Percentiles rank a stretch among this genome's conserved stretches.
Conservation (phyloP, 495 filamentous ascomycete genomes). For the Corynascus novoguineensis region DNA sequence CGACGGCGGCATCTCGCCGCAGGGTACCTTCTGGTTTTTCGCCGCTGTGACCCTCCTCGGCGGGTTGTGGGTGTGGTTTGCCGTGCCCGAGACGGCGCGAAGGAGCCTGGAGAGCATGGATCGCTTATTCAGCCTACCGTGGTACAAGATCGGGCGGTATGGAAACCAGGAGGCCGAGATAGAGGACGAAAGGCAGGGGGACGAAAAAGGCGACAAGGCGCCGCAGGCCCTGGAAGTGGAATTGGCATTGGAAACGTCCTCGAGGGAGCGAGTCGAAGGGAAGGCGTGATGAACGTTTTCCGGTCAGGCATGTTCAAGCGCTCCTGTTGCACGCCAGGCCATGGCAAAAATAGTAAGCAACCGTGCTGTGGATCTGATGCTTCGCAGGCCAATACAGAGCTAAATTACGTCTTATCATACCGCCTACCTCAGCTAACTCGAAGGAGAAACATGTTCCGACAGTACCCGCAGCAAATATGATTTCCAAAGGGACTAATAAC, state of each 20-base stretch:
- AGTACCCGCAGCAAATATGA: no score
- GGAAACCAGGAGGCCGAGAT: slow-evolving; percentile 53
- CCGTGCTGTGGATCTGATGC: no score
- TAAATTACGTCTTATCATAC: no score
- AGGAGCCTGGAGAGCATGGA: slow-evolving; percentile 62
- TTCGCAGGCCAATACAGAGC: no score
- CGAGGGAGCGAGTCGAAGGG: not conserved
- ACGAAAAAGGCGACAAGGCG: slow-evolving; percentile 16
- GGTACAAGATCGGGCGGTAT: slow-evolving; percentile 58
- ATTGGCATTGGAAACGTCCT: slow-evolving; percentile 7
- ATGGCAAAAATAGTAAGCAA: no score
- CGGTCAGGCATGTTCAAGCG: not conserved
- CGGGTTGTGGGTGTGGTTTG: slow-evolving; percentile 54
- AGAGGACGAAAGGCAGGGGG: slow-evolving; percentile 35
- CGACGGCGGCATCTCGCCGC: slow-evolving; percentile 44
- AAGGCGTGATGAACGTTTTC: not conserved
- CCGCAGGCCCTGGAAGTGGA: slow-evolving; percentile 9
- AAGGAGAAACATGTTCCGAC: no score
- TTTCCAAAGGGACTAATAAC: no score
- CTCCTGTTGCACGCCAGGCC: no score
- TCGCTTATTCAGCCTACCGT: slow-evolving; percentile 59
- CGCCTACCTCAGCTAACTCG: no score
- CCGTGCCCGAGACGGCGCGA: slow-evolving; percentile 62
- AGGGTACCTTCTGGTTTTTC: slow-evolving; percentile 64
- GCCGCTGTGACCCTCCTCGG: slow-evolving; percentile 54